These are phyloP conservation scores for Biscutella laevigata DNA, from an alignment of 441 rosid genomes.

Conservation along the genomic window DNA sequence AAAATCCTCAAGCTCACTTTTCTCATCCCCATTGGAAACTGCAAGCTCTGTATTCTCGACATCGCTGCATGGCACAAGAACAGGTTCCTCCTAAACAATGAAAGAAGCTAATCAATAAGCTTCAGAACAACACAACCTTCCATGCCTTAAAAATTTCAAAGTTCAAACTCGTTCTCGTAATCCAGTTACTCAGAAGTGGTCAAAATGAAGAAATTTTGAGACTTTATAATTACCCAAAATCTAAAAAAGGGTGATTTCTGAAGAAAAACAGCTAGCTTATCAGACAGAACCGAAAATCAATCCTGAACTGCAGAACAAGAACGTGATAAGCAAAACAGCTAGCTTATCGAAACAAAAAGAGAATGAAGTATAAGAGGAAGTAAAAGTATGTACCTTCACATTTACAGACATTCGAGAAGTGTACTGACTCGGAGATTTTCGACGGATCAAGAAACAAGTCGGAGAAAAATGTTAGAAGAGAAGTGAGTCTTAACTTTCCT, in stretches of 20 bases:
- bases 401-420: constrained; percentile 18
- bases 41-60: constrained; percentile 12
- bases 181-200: not conserved
- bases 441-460: constrained; percentile 4
- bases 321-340: not conserved
- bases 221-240: not conserved
- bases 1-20: constrained; percentile 40
- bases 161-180: not conserved
- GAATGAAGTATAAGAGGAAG: not conserved
- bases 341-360: not conserved
- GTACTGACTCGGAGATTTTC: constrained; percentile 7
- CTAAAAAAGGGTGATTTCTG: not conserved
- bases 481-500: not conserved
- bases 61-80: constrained; percentile 28
- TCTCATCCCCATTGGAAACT: constrained; percentile 23
- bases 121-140: not conserved
- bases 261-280: not conserved
- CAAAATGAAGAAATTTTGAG: constrained; percentile 5
- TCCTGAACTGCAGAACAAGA: not conserved
- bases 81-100: constrained; percentile 22
- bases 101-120: not conserved
- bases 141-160: not conserved
- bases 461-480: not conserved
- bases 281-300: not conserved
- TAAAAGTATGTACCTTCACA: constrained; percentile 23